phyloP scores from a whole-genome alignment of 2,329 filamentous ascomycete genomes.

The Xylaria sp. region DNA sequence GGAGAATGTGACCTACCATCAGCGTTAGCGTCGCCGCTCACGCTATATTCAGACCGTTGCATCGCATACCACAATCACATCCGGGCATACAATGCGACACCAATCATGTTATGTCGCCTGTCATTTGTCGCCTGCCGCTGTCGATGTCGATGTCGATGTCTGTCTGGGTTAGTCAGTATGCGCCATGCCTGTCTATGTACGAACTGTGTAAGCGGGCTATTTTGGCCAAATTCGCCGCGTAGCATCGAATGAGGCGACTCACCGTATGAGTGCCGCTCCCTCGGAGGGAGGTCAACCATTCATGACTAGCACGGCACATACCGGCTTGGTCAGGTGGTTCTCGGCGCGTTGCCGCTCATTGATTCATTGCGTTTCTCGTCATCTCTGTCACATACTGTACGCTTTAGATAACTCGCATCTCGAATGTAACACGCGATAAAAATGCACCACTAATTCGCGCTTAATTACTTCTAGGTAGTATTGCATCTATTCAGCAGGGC shows the following conservation, averaged over 20 bases:
- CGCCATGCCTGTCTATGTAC: not conserved
- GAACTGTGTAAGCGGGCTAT: not conserved
- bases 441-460: conserved; percentile 9
- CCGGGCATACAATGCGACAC: conserved; percentile 12
- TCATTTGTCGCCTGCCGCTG: not conserved
- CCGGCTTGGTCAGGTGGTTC: conserved; percentile 10
- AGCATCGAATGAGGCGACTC: conserved; percentile 11
- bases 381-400: not conserved
- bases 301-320: not conserved
- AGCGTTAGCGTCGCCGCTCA: conserved; percentile 17
- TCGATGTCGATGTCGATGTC: not conserved
- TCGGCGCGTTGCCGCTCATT: not conserved
- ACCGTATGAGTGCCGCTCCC: not conserved
- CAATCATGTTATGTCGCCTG: conserved; percentile 19
- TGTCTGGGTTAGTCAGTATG: conserved; percentile 8
- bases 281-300: conserved; percentile 1
- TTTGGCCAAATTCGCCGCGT: conserved; percentile 15
- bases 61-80: conserved; percentile 25
- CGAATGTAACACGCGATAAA: conserved; percentile 6
- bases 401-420: not conserved
- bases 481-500: not conserved
- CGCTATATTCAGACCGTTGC: conserved; percentile 15
- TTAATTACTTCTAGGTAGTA: not conserved
- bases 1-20: conserved; percentile 16
- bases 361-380: not conserved